Base-by-base conservation (phyloP, 129 eudicot species). In the Solidago caesia region DNA sequence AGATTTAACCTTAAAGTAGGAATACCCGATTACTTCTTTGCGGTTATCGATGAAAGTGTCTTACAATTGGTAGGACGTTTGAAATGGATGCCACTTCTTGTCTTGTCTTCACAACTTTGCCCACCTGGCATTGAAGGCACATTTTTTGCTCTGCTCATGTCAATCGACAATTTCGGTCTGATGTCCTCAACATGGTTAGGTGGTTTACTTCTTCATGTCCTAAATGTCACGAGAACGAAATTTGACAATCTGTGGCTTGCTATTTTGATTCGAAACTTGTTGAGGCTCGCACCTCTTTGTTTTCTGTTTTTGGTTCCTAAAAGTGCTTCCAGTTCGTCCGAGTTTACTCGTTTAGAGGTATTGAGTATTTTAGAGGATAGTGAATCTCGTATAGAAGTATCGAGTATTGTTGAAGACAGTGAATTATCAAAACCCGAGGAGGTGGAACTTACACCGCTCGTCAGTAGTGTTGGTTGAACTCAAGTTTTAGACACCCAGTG, bases 11-110 rank as follows among this genome's bases (percentile, higher is more conserved):
- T 91, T 53, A 85, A 81, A 75, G 62, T 94, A 5, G 90, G 97
- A 25, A 82, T 94, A 5, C 94, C 97, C 0, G 99, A 94, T 72
- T 82, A 75, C 26, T 49, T 91, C 64, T 87, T 88, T 15, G 96
- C 87, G 7, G 97, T 94, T 64, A 81, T 91, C 6, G 97, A 91
- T 52, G 87, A 89, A 74, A 82, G 91, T 12, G 90, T 91, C 12
- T 77, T 79, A 29, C 91, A 82, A 44, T 64, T 94, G 89, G 84
- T 88, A 6, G 88, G 86, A 6, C 83, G 91, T 41, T 75, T 94
- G 67, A 94, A 94, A 79, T 94, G 99, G 99, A 94, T 91, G 99
- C 99, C 96, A 8, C 91, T 93, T 56, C 96, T 93, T 8, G 98
- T 93, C 43, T 88, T 93, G 58, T 88, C 89, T 56, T 84, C 99